phyloP scores from a whole-genome alignment of 306 rosid genomes.

The Rosa rugosa region DNA sequence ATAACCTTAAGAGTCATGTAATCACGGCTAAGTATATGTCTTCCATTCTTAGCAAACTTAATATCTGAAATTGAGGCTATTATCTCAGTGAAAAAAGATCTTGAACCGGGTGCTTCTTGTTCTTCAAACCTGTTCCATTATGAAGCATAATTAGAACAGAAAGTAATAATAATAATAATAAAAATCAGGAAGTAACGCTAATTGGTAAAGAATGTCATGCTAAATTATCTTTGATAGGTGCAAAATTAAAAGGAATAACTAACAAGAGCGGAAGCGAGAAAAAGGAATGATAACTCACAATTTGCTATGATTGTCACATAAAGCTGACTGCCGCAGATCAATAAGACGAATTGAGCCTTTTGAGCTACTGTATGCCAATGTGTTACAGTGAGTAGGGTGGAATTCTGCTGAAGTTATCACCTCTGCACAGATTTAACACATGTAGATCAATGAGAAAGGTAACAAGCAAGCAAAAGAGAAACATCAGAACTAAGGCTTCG shows the following conservation, averaged over 20 bases:
- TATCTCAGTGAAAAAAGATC: conserved; percentile 96
- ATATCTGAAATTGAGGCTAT: conserved; percentile 98
- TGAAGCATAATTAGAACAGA: background rate
- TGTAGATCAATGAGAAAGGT: background rate
- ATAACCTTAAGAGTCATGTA: conserved; percentile 97
- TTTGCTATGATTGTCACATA: conserved; percentile 93
- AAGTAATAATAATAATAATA: too few species aligned
- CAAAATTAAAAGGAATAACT: background rate
- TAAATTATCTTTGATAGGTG: background rate
- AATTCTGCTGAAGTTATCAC: conserved; percentile 99
- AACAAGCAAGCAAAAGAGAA: background rate
- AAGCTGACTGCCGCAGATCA: conserved; percentile 96
- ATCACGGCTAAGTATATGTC: conserved; percentile 94
- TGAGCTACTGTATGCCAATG: conserved; percentile 94
- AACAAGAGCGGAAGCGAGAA: conserved; percentile 14
- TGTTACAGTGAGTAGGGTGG: conserved; percentile 94
- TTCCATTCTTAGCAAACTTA: conserved; percentile 87
- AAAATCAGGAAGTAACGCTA: background rate
- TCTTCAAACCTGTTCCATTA: conserved; percentile 82
- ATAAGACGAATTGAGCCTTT: conserved; percentile 95
- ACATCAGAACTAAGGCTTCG: background rate
- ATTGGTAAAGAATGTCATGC: background rate
- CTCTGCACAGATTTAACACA: conserved; percentile 58
- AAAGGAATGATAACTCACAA: conserved; percentile 48
- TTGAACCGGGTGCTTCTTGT: conserved; percentile 89